These are phyloP conservation scores for Trypanosoma scelopori DNA, from an alignment of 208 protist genomes.

Conservation along the genomic window DNA sequence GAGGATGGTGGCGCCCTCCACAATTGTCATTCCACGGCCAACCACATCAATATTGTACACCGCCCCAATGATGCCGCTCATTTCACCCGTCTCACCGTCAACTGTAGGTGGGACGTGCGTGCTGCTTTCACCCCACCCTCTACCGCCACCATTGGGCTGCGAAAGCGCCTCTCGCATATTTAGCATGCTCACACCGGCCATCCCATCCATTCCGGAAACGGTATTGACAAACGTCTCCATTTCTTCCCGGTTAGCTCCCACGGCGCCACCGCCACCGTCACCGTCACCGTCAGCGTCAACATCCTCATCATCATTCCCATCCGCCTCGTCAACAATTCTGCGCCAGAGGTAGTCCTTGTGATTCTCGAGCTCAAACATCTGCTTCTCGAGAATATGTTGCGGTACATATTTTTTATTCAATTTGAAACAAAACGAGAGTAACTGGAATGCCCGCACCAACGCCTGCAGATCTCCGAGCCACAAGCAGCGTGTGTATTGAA, in stretches of 20 bases:
- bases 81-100: not conserved
- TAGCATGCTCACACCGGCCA: not conserved
- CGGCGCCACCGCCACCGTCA: constrained; percentile 23
- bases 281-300: constrained; percentile 32
- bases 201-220: constrained; percentile 6
- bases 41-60: constrained; percentile 3
- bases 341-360: constrained; percentile 23
- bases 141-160: not conserved
- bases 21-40: constrained; percentile 46
- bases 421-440: constrained; percentile 68
- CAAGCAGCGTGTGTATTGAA: constrained; percentile 40
- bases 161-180: not conserved
- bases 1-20: constrained; percentile 67
- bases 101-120: not conserved
- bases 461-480: constrained; percentile 76
- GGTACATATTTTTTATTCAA: constrained; percentile 90
- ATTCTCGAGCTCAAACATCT: constrained; percentile 45
- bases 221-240: constrained; percentile 26
- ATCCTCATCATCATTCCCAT: constrained; percentile 19
- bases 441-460: constrained; percentile 57
- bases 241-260: constrained; percentile 11
- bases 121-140: not conserved
- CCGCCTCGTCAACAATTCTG: constrained; percentile 14
- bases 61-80: not conserved
- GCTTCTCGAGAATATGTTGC: constrained; percentile 67